Base-by-base conservation (phyloP, 2,329 filamentous ascomycete species). In the Chrysoporthe deuterocubensis region DNA sequence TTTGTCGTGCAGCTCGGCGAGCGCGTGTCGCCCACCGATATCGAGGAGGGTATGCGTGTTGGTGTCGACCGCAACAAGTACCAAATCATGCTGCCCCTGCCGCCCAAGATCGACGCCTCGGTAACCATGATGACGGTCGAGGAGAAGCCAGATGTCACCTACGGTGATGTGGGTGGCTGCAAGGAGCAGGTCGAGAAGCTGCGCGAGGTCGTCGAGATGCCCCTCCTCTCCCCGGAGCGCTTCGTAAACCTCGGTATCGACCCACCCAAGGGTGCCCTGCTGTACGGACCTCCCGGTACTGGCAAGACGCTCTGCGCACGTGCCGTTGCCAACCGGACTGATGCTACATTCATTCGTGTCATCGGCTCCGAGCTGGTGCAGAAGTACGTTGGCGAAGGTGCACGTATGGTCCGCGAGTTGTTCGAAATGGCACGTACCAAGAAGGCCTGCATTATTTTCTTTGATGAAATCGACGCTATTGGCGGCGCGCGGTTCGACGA, bases 71-170 rank as follows among this genome's bases (percentile, higher is more conserved):
- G 96, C 67, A 98, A 96, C 85, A 99, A 99, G 85, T 99, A 99
- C 82, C 96, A 99, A 82, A 99, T 99, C 76, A 90, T 99, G 80
- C 87, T 99, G 60, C 96, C 96, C 46, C 84, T 99, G 65, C 96
- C 96, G 56, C 96, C 96, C 46, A 99, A 98, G 87, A 99, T 99
- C 83, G 96, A 99, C 77, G 95, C 96, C 65, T 97, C 93, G 74
- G 96, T 99, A 73, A 99, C 96, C 50, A 99, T 99, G 96, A 99
- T 99, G 96, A 98, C 96, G 62, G 96, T 99, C 72, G 96, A 99
- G 84, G 96, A 99, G 83, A 99, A 99, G 85, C 96, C 96, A 18
- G 96, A 99, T 79, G 96, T 99, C 70, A 99, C 96, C 71, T 99
- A 99, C 75, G 96, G 96, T 74, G 96, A 99, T 83, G 95, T 99